Evolutionary conservation across 768 basidiomycete species (phyloP), one percentile per base, ranked within the genome.

Genomic region (Galerina sulciceps): DNA sequence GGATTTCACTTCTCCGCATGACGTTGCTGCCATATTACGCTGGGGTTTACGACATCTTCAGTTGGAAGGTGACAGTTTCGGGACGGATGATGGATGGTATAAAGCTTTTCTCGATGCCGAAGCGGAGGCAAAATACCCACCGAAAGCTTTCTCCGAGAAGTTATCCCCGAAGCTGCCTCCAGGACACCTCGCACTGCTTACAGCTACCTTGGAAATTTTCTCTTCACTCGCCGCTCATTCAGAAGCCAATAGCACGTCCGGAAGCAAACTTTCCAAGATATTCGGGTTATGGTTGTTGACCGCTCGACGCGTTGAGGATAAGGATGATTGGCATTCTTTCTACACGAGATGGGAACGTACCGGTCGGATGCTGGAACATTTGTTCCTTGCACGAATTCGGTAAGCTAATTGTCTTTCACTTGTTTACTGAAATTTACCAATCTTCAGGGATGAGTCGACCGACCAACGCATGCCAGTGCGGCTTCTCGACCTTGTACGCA

Each of bases 21-120:
- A 93, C 67, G 79, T 91, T 46, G 90, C 92, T 14, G 86, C 91
- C 22, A 88, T 93, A 14, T 77, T 93, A 15, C 86, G 92, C 43
- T 93, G 92, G 92, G 89, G 83, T 36, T 71, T 93, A 26, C 86
- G 91, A 31, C 91, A 93, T 67, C 76, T 93, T 43, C 76, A 84
- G 26, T 75, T 93, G 5, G 83, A 88, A 26, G 80, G 81, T 4
- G 72, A 74, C 18, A 76, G 75, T 14, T 90, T 92, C 61, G 90
- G 89, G 26, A 84, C 80, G 43, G 77, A 81, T 45, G 83, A 83
- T 67, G 73, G 72, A 3, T 93, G 92, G 92, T 93, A 93, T 71
- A 75, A 72, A 37, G 66, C 77, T 1, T 93, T 92, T 71, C 76
- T 81, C 54, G 77, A 81, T 26, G 77, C 82, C 0, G 91, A 93